Evolutionary conservation across 768 basidiomycete genomes (phyloP), one percentile per base, ranked within the genome.

Genomic region (Hydnum rufescens): DNA sequence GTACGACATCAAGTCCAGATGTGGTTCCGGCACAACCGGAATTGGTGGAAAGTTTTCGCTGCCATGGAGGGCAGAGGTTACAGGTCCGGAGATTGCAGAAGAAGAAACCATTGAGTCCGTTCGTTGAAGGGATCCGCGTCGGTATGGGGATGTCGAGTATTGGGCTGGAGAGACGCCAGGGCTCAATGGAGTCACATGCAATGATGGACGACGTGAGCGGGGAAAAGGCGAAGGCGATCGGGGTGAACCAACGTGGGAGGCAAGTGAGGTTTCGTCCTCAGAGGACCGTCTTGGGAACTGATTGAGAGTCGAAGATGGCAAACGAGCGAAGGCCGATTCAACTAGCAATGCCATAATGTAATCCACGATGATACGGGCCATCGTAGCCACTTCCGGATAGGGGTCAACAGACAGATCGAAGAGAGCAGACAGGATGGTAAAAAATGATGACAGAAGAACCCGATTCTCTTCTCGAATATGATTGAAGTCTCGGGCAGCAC

Each of bases 381-480:
- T 77, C 4, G 83, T 78, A 0, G 89, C 83, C 13, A 97, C 90
- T 63, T 96, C 90, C 46, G 81, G 77, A 60, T 93, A 88, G 0
- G 93, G 85, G 60, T 97, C 95, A 5, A 82, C 81, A 0, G 90
- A 87, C 5, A 97, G 73, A 63, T 96, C 92, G 54, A 95, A 68
- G 16, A 99, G 72, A 3, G 81, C 75, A 16, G 81, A 80, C 60
- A 86, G 90, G 57, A 97, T 85, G 23, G 89, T 88, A 71, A 87
- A 89, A 70, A 93, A 89, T 2, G 83, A 86, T n/a, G 86, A 85
- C 28, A 96, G 69, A 2, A 89, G 68, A 4, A 85, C 81, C 6
- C 84, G 71, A 59, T 84, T 87, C 61, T 88, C 83, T 57, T 81
- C 78, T 56, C 83, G 72, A 32, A 73, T 64, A 22, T 70, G 70